Percentiles rank a stretch among this genome's conserved stretches.
phyloP scores from a whole-genome alignment of 2,329 filamentous ascomycete genomes.

The Shiraia sp. region DNA sequence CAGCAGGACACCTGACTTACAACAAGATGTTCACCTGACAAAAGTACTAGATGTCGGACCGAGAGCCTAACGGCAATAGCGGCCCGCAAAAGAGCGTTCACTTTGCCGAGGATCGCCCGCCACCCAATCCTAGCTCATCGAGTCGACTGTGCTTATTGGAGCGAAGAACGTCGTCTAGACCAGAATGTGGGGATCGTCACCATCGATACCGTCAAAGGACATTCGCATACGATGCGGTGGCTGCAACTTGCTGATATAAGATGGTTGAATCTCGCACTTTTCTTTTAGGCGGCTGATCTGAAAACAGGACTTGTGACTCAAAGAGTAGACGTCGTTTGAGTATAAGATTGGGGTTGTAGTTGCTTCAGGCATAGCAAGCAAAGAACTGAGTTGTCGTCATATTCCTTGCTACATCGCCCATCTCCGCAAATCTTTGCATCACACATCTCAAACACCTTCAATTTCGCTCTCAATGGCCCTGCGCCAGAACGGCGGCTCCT shows the following conservation, averaged over 20 bases:
- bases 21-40: neutral
- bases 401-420: neutral
- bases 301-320: too few relatives aligned
- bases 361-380: too few relatives aligned
- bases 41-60: conserved; percentile 9
- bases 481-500: conserved; percentile 36
- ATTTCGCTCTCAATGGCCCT: conserved; percentile 20
- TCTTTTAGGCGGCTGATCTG: too few relatives aligned
- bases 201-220: neutral
- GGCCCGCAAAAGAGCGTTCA: conserved; percentile 3
- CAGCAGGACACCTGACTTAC: neutral
- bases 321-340: too few relatives aligned
- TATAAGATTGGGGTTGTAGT: too few relatives aligned
- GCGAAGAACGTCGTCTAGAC: neutral
- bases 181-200: conserved; percentile 4
- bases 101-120: conserved; percentile 9
- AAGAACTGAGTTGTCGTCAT: neutral
- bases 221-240: too few relatives aligned
- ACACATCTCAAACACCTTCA: neutral
- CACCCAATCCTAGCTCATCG: conserved; percentile 2
- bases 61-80: conserved; percentile 2
- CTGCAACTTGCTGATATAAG: too few relatives aligned
- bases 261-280: too few relatives aligned
- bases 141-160: conserved; percentile 4
- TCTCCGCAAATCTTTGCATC: neutral